Base-by-base conservation (phyloP, 495 filamentous ascomycete species). In the Penicillium soppii region DNA sequence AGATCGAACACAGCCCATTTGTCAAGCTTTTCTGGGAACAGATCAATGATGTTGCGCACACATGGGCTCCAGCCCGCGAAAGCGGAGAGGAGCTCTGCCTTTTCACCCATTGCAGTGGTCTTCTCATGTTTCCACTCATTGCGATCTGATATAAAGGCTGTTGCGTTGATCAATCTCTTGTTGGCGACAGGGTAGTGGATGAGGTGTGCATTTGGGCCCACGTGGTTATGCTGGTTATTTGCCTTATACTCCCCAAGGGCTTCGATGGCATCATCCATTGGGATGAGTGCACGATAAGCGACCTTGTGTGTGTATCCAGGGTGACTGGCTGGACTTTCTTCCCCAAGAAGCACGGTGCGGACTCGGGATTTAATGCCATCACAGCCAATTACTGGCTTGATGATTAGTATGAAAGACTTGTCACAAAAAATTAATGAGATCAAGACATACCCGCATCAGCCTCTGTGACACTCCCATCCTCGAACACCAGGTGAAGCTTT, bases 1-100 rank as follows among this genome's bases (percentile, higher is more conserved):
- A 70, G 72, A 48, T 84, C 81, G 45, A 83, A 84, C 5, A 84
- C 68, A 0, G 61, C 79, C 80, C 80, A 82, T 47, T 77, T 77
- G 47, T 81, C 75, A 39, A 80, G 58, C 39, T 68, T 35, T 1
- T 72, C 69, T 0, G 72, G 68, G 8, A 82, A 51, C 9, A 81
- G 53, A 0, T 70, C 62, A 6, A 73, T 65, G 15, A 82, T 63
- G 0, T 47, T 57, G 0, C 66, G 57, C 9, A 74, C 71, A 0
- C 62, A 64, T 0, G 63, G 59, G 13, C 71, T 63, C 71, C 75
- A 83, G 0, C 48, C 53, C 0, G 36, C 47, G 29, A 75, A 80
- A 0, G 50, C 59, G 0, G 44, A 48, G 0, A 67, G 51, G 10
- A 75, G 74, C 0, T 54, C 56, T 15, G 56, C 51, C 1, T 36